Percentiles rank a stretch among this genome's conserved stretches.
These are phyloP conservation scores for Simplicillium sp. DNA, from an alignment of 2,329 filamentous ascomycete genomes.

Conservation along the genomic window DNA sequence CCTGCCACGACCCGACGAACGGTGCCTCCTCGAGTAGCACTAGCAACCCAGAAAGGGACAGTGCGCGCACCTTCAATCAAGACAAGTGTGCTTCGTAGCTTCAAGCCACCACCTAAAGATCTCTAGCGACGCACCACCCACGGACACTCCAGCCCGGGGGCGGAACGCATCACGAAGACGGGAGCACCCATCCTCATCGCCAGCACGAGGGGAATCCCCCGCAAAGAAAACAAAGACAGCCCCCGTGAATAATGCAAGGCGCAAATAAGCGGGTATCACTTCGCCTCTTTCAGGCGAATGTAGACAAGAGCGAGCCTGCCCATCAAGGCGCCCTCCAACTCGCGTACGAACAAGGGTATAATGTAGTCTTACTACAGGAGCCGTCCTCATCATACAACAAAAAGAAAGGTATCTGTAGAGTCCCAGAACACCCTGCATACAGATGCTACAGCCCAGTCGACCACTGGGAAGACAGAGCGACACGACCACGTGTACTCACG, in stretches of 20 bases:
- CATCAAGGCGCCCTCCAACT: constrained; percentile 1
- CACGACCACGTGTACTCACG: constrained; percentile 1
- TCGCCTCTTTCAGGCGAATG: constrained; percentile 1
- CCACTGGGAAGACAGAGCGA: neutral
- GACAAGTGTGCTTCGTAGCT: no score
- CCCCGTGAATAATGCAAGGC: neutral
- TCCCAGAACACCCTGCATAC: neutral
- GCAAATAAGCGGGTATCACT: neutral
- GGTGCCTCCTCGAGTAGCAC: no score
- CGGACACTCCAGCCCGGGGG: no score
- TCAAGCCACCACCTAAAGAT: no score
- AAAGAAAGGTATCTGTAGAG: neutral
- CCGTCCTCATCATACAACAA: neutral
- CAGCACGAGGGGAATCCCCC: neutral
- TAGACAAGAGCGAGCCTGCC: constrained; percentile 1
- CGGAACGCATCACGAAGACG: neutral
- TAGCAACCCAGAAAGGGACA: no score
- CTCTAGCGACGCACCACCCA: no score
- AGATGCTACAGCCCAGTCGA: neutral
- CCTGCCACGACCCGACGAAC: no score
- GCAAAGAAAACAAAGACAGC: neutral
- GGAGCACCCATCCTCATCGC: neutral
- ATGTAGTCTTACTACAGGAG: neutral
- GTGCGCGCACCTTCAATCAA: no score
- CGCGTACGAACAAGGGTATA: constrained; percentile 2